phyloP scores from a whole-genome alignment of 257 asterid genomes.

The Coffea canephora region DNA sequence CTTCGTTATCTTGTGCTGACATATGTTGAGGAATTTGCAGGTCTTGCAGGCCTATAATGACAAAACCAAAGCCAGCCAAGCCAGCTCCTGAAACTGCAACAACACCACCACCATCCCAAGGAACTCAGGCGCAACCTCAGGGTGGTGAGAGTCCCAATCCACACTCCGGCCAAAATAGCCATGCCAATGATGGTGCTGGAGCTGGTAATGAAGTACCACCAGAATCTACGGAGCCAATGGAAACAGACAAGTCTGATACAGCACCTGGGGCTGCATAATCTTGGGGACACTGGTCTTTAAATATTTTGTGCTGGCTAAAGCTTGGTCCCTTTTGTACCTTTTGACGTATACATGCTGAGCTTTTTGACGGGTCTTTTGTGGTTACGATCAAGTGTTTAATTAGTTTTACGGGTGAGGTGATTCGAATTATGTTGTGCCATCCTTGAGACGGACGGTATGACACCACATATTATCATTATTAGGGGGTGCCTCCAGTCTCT shows the following conservation, averaged over 20 bases:
- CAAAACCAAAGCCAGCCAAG: constrained; percentile 59
- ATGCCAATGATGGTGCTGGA: constrained; percentile 23
- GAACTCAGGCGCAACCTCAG: constrained; percentile 52
- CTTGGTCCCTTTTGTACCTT: neutral
- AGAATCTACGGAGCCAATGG: constrained; percentile 61
- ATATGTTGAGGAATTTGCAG: constrained; percentile 30
- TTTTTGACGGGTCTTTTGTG: constrained; percentile 6
- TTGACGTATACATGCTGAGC: neutral
- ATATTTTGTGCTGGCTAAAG: neutral
- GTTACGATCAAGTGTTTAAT: neutral
- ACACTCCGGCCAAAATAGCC: constrained; percentile 25
- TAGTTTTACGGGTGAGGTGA: constrained; percentile 2
- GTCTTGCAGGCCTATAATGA: constrained; percentile 81
- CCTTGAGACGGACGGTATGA: neutral
- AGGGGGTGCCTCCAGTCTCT: constrained; percentile 9
- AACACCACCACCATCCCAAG: constrained; percentile 58
- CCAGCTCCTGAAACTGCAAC: constrained; percentile 66
- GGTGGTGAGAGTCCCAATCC: constrained; percentile 31
- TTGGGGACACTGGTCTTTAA: neutral
- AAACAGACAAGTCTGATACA: constrained; percentile 54
- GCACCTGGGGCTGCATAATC: constrained; percentile 22
- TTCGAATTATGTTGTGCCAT: neutral
- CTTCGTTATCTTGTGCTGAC: neutral
- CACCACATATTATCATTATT: neutral
- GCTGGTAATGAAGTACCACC: constrained; percentile 38